Percentiles rank a stretch among this genome's conserved stretches.
These are phyloP conservation scores for Agroathelia rolfsii DNA, from an alignment of 1,284 basidiomycete species.

Conservation along the genomic window DNA sequence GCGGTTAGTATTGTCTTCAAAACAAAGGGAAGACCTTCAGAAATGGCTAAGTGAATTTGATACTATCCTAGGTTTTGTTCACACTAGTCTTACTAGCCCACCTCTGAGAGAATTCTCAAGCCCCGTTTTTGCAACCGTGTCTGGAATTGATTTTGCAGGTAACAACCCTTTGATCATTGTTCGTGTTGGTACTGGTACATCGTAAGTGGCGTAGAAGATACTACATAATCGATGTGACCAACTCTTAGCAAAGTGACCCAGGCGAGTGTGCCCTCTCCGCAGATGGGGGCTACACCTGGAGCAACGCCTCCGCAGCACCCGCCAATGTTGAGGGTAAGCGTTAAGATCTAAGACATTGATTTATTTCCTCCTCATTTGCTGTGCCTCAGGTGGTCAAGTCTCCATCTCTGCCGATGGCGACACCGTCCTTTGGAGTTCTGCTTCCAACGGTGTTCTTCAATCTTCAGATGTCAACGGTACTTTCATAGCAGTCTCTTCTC, in stretches of 20 bases:
- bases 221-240: too few species aligned
- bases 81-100: conserved; percentile 35
- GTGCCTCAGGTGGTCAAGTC: conserved; percentile 40
- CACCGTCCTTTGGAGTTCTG: conserved; percentile 48
- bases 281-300: too few species aligned
- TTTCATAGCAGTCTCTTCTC: conserved; percentile 37
- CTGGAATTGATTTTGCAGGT: conserved; percentile 51
- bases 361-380: too few species aligned
- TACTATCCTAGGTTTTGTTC: conserved; percentile 35
- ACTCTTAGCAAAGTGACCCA: too few species aligned
- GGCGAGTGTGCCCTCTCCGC: too few species aligned
- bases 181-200: conserved; percentile 38
- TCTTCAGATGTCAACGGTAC: conserved; percentile 39
- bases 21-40: too few species aligned
- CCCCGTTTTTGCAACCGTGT: conserved; percentile 40
- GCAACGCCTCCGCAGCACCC: conserved; percentile 44
- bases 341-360: too few species aligned
- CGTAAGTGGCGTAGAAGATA: too few species aligned
- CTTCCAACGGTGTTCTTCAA: conserved; percentile 36
- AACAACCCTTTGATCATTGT: conserved; percentile 43
- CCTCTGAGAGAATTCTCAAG: conserved; percentile 34
- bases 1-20: conserved; percentile 24
- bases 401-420: conserved; percentile 47
- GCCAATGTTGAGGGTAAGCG: conserved; percentile 31
- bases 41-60: too few species aligned